Percentiles rank a stretch among this genome's conserved stretches.
Conservation (phyloP, 208 protist genomes). For the Leishmania tropica region DNA sequence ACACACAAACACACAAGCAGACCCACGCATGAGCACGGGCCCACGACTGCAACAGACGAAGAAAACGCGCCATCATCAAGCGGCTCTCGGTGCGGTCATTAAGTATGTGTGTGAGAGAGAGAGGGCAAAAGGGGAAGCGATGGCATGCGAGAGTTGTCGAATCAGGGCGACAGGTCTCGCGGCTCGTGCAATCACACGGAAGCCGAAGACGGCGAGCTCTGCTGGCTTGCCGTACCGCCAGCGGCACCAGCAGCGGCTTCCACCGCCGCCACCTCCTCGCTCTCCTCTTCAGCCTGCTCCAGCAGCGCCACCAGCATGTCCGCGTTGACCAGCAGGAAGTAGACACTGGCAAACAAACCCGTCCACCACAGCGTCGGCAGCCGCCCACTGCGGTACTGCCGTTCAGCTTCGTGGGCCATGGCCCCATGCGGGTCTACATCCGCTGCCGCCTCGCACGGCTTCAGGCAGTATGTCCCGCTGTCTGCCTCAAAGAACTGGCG, state of each 20-base stretch:
- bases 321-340: conserved; percentile 75
- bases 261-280: conserved; percentile 7
- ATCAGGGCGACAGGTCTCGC: neutral
- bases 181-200: neutral
- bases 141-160: neutral
- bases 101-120: neutral
- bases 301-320: conserved; percentile 55
- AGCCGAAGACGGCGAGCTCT: neutral
- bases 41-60: neutral
- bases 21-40: neutral
- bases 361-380: conserved; percentile 59
- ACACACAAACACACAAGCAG: neutral
- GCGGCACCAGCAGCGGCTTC: neutral
- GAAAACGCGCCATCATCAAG: neutral
- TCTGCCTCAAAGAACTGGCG: conserved; percentile 80
- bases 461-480: conserved; percentile 66
- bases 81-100: neutral
- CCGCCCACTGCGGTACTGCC: conserved; percentile 60
- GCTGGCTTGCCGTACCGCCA: neutral
- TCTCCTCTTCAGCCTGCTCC: conserved; percentile 39
- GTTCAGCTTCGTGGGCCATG: conserved; percentile 28
- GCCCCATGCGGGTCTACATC: neutral
- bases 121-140: neutral
- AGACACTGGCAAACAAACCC: conserved; percentile 49
- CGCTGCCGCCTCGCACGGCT: conserved; percentile 20